Percentiles rank a stretch among this genome's conserved stretches.
These are phyloP conservation scores for Brassica incana DNA, from an alignment of 345 rosid species.

Conservation along the genomic window DNA sequence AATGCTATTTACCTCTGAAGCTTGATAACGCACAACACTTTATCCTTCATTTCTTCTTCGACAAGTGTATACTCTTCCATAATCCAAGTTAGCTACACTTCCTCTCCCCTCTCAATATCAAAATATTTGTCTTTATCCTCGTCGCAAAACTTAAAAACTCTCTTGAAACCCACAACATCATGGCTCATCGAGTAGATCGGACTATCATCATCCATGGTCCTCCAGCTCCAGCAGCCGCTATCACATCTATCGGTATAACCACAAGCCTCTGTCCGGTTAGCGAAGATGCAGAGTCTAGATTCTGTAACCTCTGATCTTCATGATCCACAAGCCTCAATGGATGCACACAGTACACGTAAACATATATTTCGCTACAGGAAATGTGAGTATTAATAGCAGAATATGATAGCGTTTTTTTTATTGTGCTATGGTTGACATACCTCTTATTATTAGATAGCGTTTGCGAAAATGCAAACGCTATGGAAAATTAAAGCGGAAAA, in stretches of 20 bases:
- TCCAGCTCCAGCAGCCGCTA: constrained; percentile 9
- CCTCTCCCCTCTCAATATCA: background rate
- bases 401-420: no score
- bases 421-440: no score
- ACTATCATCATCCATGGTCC: background rate
- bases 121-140: background rate
- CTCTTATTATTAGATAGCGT: no score
- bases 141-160: background rate
- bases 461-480: no score
- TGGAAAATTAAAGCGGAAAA: no score
- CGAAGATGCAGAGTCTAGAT: background rate
- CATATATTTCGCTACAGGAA: no score
- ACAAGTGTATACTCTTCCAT: constrained; percentile 1
- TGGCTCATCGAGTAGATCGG: background rate
- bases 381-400: no score
- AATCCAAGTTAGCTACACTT: background rate
- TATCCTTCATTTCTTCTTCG: no score
- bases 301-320: background rate
- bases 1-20: background rate
- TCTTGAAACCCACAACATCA: background rate
- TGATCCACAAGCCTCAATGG: no score
- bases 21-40: background rate
- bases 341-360: no score
- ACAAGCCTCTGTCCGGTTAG: background rate
- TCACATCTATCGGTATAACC: background rate